phyloP scores from a whole-genome alignment of 2,329 filamentous ascomycete genomes.

The Dactylellina drechsleri region DNA sequence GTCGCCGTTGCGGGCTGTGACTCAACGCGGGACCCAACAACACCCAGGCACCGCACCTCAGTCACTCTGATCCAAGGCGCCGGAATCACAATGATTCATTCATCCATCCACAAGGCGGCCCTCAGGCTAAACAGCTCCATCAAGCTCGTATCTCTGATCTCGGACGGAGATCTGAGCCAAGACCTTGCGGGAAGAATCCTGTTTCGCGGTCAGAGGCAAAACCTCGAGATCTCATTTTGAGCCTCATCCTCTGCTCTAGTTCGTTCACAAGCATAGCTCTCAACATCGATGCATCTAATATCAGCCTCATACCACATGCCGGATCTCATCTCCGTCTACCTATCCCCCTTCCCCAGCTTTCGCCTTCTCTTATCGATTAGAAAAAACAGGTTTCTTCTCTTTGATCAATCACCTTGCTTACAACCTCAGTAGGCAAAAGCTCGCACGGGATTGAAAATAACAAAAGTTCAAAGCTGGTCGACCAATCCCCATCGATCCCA shows the following conservation, averaged over 20 bases:
- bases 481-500: constrained; percentile 36
- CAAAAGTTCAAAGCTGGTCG: constrained; percentile 4
- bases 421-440: neutral
- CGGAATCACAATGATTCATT: constrained; percentile 43
- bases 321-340: constrained; percentile 8
- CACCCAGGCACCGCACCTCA: neutral
- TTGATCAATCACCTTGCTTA: too few relatives aligned
- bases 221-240: neutral
- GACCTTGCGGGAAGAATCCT: constrained; percentile 23
- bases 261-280: constrained; percentile 1
- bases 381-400: constrained; percentile 4
- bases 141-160: too few relatives aligned
- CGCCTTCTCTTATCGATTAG: constrained; percentile 24
- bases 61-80: constrained; percentile 20
- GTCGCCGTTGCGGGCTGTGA: constrained; percentile 16
- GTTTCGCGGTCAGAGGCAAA: constrained; percentile 4
- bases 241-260: neutral
- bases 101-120: constrained; percentile 37
- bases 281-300: neutral
- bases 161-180: neutral
- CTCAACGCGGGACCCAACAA: constrained; percentile 25
- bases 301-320: constrained; percentile 30
- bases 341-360: neutral
- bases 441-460: constrained; percentile 1
- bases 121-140: constrained; percentile 19